These are phyloP conservation scores for Xenosphaeropsis pyriputrescens DNA, from an alignment of 2,329 filamentous ascomycete species.

Conservation along the genomic window DNA sequence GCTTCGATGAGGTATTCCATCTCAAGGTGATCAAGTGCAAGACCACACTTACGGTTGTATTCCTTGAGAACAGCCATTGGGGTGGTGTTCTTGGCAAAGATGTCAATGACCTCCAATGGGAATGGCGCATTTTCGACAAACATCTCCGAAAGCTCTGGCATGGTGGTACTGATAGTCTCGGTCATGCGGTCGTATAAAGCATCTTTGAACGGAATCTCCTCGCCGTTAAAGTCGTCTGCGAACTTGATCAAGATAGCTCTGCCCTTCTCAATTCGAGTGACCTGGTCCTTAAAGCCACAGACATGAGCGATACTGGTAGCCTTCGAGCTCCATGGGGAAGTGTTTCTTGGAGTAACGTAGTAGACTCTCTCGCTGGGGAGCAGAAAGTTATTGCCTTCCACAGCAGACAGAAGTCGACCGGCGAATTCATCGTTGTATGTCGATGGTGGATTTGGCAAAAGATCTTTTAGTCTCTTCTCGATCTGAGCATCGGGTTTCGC, in stretches of 20 bases:
- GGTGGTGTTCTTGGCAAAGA: slow-evolving; percentile 48
- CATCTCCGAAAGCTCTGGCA: slow-evolving; percentile 59
- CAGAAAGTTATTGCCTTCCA: neutral
- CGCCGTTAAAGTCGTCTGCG: slow-evolving; percentile 30
- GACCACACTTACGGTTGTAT: slow-evolving; percentile 71
- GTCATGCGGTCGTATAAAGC: slow-evolving; percentile 91
- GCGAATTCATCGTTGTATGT: neutral
- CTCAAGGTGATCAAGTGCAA: slow-evolving; percentile 77
- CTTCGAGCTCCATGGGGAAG: slow-evolving; percentile 96
- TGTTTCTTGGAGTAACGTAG: slow-evolving; percentile 69
- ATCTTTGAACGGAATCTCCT: slow-evolving; percentile 47
- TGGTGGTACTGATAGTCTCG: slow-evolving; percentile 53
- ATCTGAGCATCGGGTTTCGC: neutral
- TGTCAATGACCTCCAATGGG: slow-evolving; percentile 60
- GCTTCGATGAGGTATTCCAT: slow-evolving; percentile 89
- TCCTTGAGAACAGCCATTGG: slow-evolving; percentile 62
- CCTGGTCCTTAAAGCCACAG: slow-evolving; percentile 59
- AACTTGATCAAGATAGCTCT: slow-evolving; percentile 59
- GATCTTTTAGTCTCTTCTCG: neutral
- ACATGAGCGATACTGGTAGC: slow-evolving; percentile 89
- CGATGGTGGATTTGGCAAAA: neutral
- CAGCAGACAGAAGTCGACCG: neutral
- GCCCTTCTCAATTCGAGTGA: slow-evolving; percentile 75
- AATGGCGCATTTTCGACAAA: slow-evolving; percentile 54
- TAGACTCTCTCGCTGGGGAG: slow-evolving; percentile 7